Evolutionary conservation across 495 filamentous ascomycete genomes (phyloP), one percentile per base, ranked within the genome.

Genomic region (Durotheca rogersii): DNA sequence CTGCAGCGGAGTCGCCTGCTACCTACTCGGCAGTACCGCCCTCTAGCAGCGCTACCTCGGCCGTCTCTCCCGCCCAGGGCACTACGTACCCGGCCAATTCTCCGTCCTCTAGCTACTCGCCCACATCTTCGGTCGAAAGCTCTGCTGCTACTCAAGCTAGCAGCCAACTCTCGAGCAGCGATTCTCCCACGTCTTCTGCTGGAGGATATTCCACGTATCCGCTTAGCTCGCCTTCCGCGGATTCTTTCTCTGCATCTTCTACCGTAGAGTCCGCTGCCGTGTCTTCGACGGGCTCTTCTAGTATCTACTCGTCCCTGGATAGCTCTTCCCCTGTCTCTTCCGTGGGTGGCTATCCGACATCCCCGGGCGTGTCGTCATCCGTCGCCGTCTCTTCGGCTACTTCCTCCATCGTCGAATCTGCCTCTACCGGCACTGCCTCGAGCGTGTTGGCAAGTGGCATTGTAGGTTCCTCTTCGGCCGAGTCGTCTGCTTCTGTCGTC

Each of bases 151-250:
- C n/a, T n/a, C n/a, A n/a, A n/a, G n/a, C n/a, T n/a, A n/a, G n/a
- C n/a, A n/a, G n/a, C n/a, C n/a, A n/a, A n/a, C n/a, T n/a, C n/a
- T n/a, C n/a, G n/a, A n/a, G n/a, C n/a, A n/a, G n/a, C n/a, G n/a
- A n/a, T n/a, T n/a, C n/a, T n/a, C n/a, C 23, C 23, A n/a, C 27
- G 1, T 56, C 52, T 34, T 55, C 52, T 18, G 14, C 52, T 34
- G 34, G 11, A 11, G 39, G 27, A 25, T 49, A 56, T 38, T 39
- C 45, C 1, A 56, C 52, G 7, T 44, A 49, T 20, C 12, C 12
- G 20, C 39, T 33, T 38, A 45, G 52, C 19, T 45, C 45, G 20
- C 33, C 44, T 29, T 34, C 45, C 14, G 5, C 43, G 1, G 49
- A 34, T 19, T 15, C 29, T 29, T 35, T 34, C 16, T 38, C 52